Percentiles rank a stretch among this genome's conserved stretches.
These are phyloP conservation scores for Oleoguttula mirabilis DNA, from an alignment of 495 filamentous ascomycete genomes.

Conservation along the genomic window DNA sequence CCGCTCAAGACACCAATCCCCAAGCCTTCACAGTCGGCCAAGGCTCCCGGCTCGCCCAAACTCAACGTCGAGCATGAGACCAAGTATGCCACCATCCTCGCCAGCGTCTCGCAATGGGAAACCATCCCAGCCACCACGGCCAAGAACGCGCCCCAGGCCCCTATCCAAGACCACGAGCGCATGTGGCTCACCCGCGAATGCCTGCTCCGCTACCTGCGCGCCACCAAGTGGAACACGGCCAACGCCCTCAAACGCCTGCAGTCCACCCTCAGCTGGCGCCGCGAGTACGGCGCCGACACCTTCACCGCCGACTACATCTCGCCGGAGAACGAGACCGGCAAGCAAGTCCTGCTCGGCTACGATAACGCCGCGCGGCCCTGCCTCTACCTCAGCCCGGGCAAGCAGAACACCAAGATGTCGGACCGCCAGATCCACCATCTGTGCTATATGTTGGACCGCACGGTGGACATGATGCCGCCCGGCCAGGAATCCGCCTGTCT, in stretches of 20 bases:
- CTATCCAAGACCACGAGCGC: conserved; percentile 66
- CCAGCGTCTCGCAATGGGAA: conserved; percentile 54
- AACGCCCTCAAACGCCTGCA: conserved; percentile 69
- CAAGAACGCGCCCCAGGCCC: conserved; percentile 44
- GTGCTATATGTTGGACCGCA: conserved; percentile 87
- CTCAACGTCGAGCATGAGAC: conserved; percentile 66
- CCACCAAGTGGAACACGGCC: conserved; percentile 74
- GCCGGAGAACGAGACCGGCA: conserved; percentile 88
- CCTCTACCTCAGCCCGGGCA: conserved; percentile 74
- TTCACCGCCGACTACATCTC: conserved; percentile 74
- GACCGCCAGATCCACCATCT: conserved; percentile 90
- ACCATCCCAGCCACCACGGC: conserved; percentile 52
- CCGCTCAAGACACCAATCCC: conserved; percentile 59
- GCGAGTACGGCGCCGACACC: conserved; percentile 65
- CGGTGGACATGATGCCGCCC: conserved; percentile 74
- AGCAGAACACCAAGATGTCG: conserved; percentile 81
- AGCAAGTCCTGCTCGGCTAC: conserved; percentile 79
- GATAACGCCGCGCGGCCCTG: conserved; percentile 75
- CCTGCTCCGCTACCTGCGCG: conserved; percentile 81
- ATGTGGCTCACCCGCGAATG: conserved; percentile 89
- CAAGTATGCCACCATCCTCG: conserved; percentile 69
- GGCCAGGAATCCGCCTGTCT: conserved; percentile 76
- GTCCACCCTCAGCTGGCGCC: conserved; percentile 71
- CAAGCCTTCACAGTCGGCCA: conserved; percentile 43
- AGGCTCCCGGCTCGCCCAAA: conserved; percentile 33